These are phyloP conservation scores for Colletotrichum theobromicola DNA, from an alignment of 2,329 filamentous ascomycete species.

Conservation along the genomic window DNA sequence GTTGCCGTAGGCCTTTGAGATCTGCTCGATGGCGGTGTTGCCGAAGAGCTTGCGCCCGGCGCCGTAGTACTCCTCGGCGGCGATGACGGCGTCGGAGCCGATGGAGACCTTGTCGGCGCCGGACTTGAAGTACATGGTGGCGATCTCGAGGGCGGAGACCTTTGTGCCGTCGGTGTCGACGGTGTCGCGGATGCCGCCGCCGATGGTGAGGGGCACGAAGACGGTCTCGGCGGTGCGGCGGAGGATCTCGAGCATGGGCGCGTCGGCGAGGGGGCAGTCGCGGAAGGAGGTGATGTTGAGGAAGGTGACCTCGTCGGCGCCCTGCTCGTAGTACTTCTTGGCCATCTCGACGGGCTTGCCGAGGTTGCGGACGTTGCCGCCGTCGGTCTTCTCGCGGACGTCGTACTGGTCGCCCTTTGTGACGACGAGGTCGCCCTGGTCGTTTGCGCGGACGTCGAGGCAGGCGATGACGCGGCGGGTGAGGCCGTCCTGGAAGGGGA, in stretches of 20 bases:
- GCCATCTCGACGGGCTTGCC: slow-evolving; percentile 98
- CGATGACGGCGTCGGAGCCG: slow-evolving; percentile 90
- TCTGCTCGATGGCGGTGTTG: slow-evolving; percentile 92
- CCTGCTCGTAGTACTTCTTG: slow-evolving; percentile 91
- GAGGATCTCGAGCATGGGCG: slow-evolving; percentile 95
- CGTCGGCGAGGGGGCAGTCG: slow-evolving; percentile 88
- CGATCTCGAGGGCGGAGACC: slow-evolving; percentile 90
- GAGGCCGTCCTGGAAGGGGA: slow-evolving; percentile 65
- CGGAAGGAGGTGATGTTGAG: slow-evolving; percentile 98
- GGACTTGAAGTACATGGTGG: slow-evolving; percentile 95
- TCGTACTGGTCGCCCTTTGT: slow-evolving; percentile 99
- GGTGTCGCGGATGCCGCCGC: slow-evolving; percentile 93
- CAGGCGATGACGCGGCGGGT: slow-evolving; percentile 96
- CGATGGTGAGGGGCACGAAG: slow-evolving; percentile 94
- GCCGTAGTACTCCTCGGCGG: slow-evolving; percentile 89
- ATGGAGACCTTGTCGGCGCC: slow-evolving; percentile 98
- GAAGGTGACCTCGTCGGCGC: slow-evolving; percentile 96
- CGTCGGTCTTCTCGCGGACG: slow-evolving; percentile 82
- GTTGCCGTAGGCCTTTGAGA: slow-evolving; percentile 90
- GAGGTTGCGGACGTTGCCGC: slow-evolving; percentile 79
- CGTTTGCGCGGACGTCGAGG: slow-evolving; percentile 93
- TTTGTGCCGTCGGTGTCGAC: slow-evolving; percentile 85
- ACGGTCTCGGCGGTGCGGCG: slow-evolving; percentile 86
- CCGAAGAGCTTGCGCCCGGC: slow-evolving; percentile 73
- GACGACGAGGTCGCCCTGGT: slow-evolving; percentile 92